Base-by-base conservation (phyloP, 2,329 filamentous ascomycete species). In the Penicillium sp. region DNA sequence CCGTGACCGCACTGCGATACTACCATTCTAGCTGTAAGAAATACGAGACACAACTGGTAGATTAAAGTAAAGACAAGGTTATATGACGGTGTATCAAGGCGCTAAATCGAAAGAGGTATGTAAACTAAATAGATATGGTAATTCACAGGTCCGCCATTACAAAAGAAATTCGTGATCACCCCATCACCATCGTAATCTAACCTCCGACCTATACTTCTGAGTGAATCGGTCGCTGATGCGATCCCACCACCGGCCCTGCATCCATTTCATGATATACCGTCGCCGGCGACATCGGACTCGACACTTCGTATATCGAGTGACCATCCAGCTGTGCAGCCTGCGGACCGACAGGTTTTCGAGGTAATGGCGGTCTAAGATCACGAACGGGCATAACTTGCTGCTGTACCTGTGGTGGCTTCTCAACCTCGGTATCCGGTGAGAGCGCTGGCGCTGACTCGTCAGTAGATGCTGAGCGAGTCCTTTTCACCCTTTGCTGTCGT, bases 211-310 rank as follows among this genome's bases (percentile, higher is more conserved):
- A 60, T 0, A 5, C 16, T 18, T 59, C 54, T 0, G 55, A 33
- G n/a, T 64, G n/a, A 9, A 64, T 61, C 5, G 61, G 60, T 19
- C 49, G 58, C 23, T 64, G 61, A 21, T 64, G 60, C 9, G 49
- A 47, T 26, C 61, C 43, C 6, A 45, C 46, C 1, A 62, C 51
- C 6, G 58, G 60, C 2, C 61, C 61, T 3, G 58, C 61, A 19
- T 64, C 61, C 24, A 64, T 28, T 43, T 62, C 60, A 26, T 62
- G 52, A 45, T 56, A 61, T 29, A 56, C 55, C 5, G 46, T 51
- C 4, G 58, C 34, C 9, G 56, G 60, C 9, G 58, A 58, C 6
- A 50, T 44, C 9, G 34, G 53, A 23, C 40, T 46, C 1, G 58
- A 37, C 1, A 48, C 56, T 50, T 64, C 61, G 21, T 64, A 52